Evolutionary conservation across 495 filamentous ascomycete species (phyloP).

Genomic region (Hyphodiscus hymeniophilus): DNA sequence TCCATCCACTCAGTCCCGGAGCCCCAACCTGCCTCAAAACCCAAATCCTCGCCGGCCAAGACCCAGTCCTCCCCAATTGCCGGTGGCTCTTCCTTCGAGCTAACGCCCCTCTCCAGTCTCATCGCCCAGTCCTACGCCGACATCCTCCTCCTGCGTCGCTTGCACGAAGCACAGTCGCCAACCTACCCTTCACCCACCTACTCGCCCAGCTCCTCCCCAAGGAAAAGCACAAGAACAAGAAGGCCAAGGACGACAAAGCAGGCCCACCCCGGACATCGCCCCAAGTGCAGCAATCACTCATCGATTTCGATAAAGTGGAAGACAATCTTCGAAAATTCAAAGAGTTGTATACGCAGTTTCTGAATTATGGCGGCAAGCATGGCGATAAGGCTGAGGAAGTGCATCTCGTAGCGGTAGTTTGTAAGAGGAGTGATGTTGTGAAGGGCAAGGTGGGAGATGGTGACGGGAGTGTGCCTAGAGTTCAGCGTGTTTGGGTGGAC

Average conservation of each 20-base stretch:
- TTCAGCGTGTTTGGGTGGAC: no score
- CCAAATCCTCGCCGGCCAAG: not conserved
- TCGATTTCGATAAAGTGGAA: conserved; percentile 13
- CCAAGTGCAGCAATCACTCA: not conserved
- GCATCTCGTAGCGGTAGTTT: conserved; percentile 11
- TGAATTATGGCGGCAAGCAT: not conserved
- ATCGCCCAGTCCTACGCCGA: conserved; percentile 13
- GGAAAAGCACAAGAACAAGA: not conserved
- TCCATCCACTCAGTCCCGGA: not conserved
- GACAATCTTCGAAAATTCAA: conserved; percentile 7
- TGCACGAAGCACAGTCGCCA: not conserved
- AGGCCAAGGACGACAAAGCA: not conserved
- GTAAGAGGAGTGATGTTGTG: not conserved
- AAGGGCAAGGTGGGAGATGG: no score
- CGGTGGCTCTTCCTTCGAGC: not conserved
- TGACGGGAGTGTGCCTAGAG: no score
- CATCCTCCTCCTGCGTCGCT: not conserved
- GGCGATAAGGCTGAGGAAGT: conserved; percentile 3
- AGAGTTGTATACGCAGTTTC: not conserved
- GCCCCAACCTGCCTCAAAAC: not conserved
- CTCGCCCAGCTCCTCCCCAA: not conserved
- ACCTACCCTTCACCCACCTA: no score
- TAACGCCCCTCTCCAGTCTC: not conserved
- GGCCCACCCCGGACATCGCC: not conserved
- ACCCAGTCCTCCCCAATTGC: not conserved